Evolutionary conservation across 169 alveolate genomes (phyloP), one percentile per base, ranked within the genome.

Genomic region (Eimeria praecox): DNA sequence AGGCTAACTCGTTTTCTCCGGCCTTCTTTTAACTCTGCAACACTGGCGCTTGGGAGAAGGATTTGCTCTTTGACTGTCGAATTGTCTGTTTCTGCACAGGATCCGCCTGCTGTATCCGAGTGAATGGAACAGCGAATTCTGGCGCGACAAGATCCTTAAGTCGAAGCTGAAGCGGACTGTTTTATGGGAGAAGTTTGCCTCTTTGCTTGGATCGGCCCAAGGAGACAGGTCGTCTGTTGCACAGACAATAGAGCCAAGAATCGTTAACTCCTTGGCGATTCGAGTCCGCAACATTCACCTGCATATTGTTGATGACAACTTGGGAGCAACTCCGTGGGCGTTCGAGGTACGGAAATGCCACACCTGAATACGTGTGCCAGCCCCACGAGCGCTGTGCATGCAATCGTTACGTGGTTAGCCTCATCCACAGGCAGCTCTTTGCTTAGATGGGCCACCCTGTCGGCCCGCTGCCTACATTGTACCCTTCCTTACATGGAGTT

Each of bases 301-400:
- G 52, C 94, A 94, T 78, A 59, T 97, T 87, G 96, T 97, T 64
- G 98, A 97, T 94, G 98, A 97, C 96, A 92, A 96, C 88, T 75
- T 97, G 49, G 97, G 97, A 69, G 96, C 96, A 69, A 95, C 95
- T 56, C 98, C 98, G 54, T 97, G 96, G 94, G 96, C 97, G 30
- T 90, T 97, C 69, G 98, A 97, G 95, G 95, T 97, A 40, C 3
- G 95, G 30, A 22, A 33, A n/a, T 22, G 87, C 69, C 27, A 30
- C 40, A 69, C 16, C 49, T 0, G 4, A 22, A 18, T 71, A 75
- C 24, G 89, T 24, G 16, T 0, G 52, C 14, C 33, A 40, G 46
- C 71, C 71, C 46, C 71, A 35, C 9, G 46, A 14, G 14, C 16
- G n/a, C 49, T 38, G 73, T 40, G 42, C n/a, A 80, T 30, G 44